A percentile compares a stretch with the other conserved stretches of the same genome.
Conservation (phyloP, 2,329 filamentous ascomycete species). For the Catunica adiposa region DNA sequence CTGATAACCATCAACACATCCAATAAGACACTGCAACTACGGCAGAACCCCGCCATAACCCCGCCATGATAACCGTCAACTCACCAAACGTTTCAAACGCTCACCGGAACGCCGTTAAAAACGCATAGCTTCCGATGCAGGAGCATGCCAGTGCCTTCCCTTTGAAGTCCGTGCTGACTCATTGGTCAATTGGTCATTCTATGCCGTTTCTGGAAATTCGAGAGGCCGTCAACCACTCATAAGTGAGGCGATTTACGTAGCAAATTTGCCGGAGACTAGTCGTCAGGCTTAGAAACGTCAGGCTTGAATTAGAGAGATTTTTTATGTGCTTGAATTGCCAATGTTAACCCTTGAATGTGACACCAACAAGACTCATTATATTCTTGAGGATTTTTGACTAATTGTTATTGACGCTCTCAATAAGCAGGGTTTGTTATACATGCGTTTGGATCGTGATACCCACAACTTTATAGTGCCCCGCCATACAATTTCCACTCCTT, state of each 20-base stretch:
- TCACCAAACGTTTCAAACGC: not conserved
- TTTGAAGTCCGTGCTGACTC: constrained; percentile 12
- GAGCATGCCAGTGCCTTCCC: not conserved
- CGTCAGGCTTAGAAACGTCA: not conserved
- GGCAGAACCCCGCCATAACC: not conserved
- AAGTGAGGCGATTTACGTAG: not conserved
- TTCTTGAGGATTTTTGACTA: not conserved
- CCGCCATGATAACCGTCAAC: too few relatives aligned
- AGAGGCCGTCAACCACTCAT: constrained; percentile 4
- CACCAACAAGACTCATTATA: too few relatives aligned
- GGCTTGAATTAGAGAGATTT: not conserved
- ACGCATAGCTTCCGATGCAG: constrained; percentile 10
- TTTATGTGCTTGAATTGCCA: not conserved
- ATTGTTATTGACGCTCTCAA: not conserved
- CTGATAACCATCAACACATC: not conserved
- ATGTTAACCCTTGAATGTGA: constrained; percentile 2
- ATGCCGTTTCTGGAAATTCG: constrained; percentile 2
- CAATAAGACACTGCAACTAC: not conserved
- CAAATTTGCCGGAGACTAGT: not conserved
- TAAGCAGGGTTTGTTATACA: too few relatives aligned
- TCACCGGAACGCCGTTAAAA: not conserved
- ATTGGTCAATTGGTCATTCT: constrained; percentile 8
- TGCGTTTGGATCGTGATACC: constrained; percentile 1
- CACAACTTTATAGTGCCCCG: not conserved
- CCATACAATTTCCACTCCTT: not conserved